Evolutionary conservation across 495 filamentous ascomycete species (phyloP).

Genomic region (Hyaloscypha hepaticicola): DNA sequence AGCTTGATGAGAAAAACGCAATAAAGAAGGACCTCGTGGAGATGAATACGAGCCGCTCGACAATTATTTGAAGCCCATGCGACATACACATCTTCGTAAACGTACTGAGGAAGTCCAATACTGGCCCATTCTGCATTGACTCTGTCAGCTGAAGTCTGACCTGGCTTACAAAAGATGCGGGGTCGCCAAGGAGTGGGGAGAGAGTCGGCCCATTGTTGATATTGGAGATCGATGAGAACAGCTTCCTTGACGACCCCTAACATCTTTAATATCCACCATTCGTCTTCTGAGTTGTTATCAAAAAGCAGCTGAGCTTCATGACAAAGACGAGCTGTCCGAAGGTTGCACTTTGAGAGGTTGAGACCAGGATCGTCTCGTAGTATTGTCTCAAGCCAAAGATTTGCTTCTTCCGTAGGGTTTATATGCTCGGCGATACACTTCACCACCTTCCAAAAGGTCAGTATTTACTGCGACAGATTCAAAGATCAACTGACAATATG

Average conservation of each 20-base stretch:
- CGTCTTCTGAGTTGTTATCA: slow-evolving; percentile 1
- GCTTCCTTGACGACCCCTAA: neutral
- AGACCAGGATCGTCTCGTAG: neutral
- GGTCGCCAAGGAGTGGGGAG: neutral
- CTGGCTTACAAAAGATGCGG: neutral
- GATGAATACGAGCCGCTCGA: slow-evolving; percentile 1
- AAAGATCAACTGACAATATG: no score
- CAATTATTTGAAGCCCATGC: neutral
- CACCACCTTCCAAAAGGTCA: neutral
- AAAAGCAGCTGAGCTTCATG: neutral
- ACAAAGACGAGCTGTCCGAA: slow-evolving; percentile 8
- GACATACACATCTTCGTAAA: slow-evolving; percentile 1
- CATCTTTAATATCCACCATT: slow-evolving; percentile 5
- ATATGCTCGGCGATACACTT: neutral
- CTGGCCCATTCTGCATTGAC: neutral
- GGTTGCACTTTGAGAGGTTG: neutral
- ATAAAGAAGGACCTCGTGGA: slow-evolving; percentile 4
- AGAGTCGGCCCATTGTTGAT: neutral
- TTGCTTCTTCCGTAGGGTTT: neutral
- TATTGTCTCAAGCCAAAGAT: neutral
- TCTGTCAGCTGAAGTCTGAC: neutral
- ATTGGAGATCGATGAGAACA: neutral
- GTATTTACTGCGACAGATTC: neutral
- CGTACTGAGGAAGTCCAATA: neutral
- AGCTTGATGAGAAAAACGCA: neutral